Percentiles rank a stretch among this genome's conserved stretches.
phyloP scores from a whole-genome alignment of 2,329 filamentous ascomycete genomes.

The Penicillium sp. region DNA sequence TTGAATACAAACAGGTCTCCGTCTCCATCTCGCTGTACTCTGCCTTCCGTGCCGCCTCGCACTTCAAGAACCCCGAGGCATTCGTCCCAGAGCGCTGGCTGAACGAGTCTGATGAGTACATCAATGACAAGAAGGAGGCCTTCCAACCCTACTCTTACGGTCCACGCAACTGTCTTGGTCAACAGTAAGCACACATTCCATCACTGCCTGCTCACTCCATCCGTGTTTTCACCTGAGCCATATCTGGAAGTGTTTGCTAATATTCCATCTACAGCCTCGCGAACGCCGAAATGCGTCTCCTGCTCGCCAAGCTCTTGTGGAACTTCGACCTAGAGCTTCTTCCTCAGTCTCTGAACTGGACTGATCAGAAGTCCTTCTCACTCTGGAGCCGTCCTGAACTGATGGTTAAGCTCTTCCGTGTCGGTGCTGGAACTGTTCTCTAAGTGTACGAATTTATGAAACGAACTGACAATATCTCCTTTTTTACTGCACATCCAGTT shows the following conservation, averaged over 20 bases:
- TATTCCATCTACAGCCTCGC: slow-evolving; percentile 19
- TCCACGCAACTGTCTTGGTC: slow-evolving; percentile 26
- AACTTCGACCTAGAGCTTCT: slow-evolving; percentile 34
- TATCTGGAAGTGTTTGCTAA: not conserved
- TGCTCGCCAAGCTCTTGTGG: slow-evolving; percentile 32
- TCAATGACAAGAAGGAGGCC: slow-evolving; percentile 25
- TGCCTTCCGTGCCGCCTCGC: slow-evolving; percentile 4
- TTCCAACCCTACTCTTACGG: slow-evolving; percentile 28
- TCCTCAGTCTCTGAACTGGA: slow-evolving; percentile 20
- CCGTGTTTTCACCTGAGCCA: not conserved
- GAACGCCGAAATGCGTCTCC: slow-evolving; percentile 34
- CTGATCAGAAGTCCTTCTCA: slow-evolving; percentile 26
- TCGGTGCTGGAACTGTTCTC: not conserved
- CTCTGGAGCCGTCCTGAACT: slow-evolving; percentile 33
- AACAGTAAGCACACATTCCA: slow-evolving; percentile 10
- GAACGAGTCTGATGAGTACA: slow-evolving; percentile 12
- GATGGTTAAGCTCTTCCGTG: slow-evolving; percentile 23
- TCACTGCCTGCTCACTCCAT: not conserved
- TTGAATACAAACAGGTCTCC: slow-evolving; percentile 7
- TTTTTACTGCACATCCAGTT: not conserved
- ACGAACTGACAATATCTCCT: not conserved
- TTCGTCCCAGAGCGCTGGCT: slow-evolving; percentile 31
- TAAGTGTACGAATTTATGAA: not conserved
- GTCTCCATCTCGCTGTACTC: slow-evolving; percentile 14
- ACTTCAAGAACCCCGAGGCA: slow-evolving; percentile 17